Evolutionary conservation across 225 moss, liverwort and hornwort species (phyloP).

Genomic region (Thuidium tamariscinum): DNA sequence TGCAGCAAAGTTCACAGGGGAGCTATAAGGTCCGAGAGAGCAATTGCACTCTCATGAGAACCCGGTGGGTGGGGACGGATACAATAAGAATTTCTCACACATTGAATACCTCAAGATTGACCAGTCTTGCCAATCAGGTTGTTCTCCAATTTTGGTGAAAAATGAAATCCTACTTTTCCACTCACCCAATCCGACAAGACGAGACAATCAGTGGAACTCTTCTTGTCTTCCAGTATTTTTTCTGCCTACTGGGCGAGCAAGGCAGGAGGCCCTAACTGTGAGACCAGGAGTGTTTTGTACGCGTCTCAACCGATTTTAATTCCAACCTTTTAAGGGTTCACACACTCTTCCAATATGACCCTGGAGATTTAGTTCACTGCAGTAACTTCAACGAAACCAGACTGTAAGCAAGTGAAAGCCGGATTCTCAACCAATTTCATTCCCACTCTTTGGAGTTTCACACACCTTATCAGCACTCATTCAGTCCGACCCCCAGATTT

Average conservation of each 20-base stretch:
- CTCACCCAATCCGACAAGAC: too few species aligned
- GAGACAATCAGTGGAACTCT: too few species aligned
- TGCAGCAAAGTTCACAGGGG: too few species aligned
- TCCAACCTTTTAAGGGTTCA: too few species aligned
- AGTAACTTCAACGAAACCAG: neutral
- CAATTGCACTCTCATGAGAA: neutral
- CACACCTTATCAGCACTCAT: neutral
- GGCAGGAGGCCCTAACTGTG: too few species aligned
- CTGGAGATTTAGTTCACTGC: neutral
- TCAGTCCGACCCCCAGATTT: neutral
- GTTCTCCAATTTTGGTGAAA: too few species aligned
- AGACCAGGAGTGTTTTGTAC: neutral
- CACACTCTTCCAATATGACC: too few species aligned
- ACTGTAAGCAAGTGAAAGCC: neutral
- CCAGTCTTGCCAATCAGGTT: neutral
- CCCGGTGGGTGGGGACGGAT: fast-evolving
- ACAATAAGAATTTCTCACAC: neutral
- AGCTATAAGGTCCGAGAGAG: too few species aligned
- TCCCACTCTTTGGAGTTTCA: neutral
- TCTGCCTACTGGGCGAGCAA: too few species aligned
- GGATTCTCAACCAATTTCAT: neutral
- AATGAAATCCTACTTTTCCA: too few species aligned
- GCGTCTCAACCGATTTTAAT: neutral
- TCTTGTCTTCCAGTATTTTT: too few species aligned
- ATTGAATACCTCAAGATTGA: neutral